Percentiles rank a stretch among this genome's conserved stretches.
These are phyloP conservation scores for Candida pini DNA, from an alignment of 805 yeast species.

Conservation along the genomic window DNA sequence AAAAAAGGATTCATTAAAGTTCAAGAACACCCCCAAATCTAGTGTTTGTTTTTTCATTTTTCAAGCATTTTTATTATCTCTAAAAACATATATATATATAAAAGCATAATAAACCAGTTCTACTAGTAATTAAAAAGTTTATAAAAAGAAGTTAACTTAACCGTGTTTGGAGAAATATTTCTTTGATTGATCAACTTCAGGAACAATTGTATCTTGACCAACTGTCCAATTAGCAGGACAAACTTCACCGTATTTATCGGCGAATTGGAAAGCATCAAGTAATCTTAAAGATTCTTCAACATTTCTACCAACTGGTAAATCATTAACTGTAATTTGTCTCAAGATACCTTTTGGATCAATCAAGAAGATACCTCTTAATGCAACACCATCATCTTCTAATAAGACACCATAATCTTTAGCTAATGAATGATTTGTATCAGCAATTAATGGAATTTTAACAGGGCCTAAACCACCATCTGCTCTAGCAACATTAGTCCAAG, in stretches of 20 bases:
- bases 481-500: conserved; percentile 97
- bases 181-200: conserved; percentile 72
- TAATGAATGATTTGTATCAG: conserved; percentile 95
- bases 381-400: conserved; percentile 93
- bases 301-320: conserved; percentile 98
- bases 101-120: too few species aligned
- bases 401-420: conserved; percentile 97
- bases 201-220: conserved; percentile 90
- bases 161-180: conserved; percentile 61
- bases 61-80: too few species aligned
- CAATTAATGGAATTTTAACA: conserved; percentile 87
- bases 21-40: too few species aligned
- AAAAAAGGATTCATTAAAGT: too few species aligned
- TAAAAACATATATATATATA: too few species aligned
- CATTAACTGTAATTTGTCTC: conserved; percentile 97
- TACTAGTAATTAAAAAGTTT: too few species aligned
- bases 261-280: conserved; percentile 98
- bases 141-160: too few species aligned
- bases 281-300: conserved; percentile 98
- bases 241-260: conserved; percentile 98
- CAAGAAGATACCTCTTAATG: conserved; percentile 96
- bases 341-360: conserved; percentile 93
- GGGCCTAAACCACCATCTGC: conserved; percentile 98
- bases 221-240: conserved; percentile 99
- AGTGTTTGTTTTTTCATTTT: too few species aligned